These are phyloP conservation scores for Auricularia sp. DNA, from an alignment of 768 basidiomycete species.

Conservation along the genomic window DNA sequence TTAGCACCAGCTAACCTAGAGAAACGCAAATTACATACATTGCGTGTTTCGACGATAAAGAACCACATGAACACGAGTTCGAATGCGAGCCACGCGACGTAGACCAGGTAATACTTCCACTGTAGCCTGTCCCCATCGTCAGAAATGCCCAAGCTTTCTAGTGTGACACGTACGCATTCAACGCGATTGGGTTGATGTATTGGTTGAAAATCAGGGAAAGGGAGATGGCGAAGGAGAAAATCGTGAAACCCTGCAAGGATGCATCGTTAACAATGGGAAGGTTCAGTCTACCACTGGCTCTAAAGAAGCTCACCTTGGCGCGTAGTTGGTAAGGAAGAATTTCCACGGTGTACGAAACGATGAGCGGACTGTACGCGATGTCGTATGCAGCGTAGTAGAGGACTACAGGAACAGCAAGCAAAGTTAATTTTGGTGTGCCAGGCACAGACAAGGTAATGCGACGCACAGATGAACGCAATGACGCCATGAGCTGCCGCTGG, in stretches of 20 bases:
- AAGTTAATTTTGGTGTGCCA: no score
- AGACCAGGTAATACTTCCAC: slow-evolving; percentile 44
- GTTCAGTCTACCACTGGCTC: no score
- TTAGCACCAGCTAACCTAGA: no score
- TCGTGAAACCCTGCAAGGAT: slow-evolving; percentile 37
- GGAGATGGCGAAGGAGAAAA: slow-evolving; percentile 73
- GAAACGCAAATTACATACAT: no score
- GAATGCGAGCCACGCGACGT: slow-evolving; percentile 54
- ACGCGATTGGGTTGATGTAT: slow-evolving; percentile 3
- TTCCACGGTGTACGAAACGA: slow-evolving; percentile 80
- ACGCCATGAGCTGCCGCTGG: neutral
- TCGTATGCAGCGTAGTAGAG: slow-evolving; percentile 72
- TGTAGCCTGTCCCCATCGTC: slow-evolving; percentile 28
- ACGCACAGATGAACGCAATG: no score
- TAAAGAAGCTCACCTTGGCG: slow-evolving; percentile 43
- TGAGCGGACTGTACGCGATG: slow-evolving; percentile 75
- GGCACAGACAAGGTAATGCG: no score
- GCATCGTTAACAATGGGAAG: no score
- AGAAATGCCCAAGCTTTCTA: no score
- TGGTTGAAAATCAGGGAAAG: slow-evolving; percentile 81
- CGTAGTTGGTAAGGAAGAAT: slow-evolving; percentile 76
- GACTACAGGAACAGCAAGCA: slow-evolving; percentile 74
- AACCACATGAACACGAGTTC: slow-evolving; percentile 49
- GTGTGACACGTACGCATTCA: no score
- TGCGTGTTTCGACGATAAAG: slow-evolving; percentile 46